Conservation (phyloP, 1,139 yeast genomes). For the Kazachstania sp. region DNA sequence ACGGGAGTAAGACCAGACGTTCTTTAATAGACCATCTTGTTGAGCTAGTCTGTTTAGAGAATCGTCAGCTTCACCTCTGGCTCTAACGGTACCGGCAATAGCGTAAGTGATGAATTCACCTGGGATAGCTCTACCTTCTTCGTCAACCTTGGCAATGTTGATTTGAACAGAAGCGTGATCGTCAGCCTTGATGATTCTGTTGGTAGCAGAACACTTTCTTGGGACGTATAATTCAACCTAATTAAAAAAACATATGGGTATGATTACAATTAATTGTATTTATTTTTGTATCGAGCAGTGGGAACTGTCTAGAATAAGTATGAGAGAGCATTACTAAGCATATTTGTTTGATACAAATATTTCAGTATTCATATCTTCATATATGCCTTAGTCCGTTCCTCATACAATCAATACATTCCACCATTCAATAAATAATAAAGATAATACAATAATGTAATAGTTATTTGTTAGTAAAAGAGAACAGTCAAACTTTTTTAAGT, state of each 20-base stretch:
- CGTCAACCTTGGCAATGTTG: conserved; percentile 83
- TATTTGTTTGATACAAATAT: too few relatives aligned
- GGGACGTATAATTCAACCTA: conserved; percentile 99
- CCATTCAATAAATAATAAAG: too few relatives aligned
- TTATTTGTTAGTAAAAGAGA: too few relatives aligned
- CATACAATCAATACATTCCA: too few relatives aligned
- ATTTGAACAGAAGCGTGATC: conserved; percentile 98
- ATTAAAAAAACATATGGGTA: conserved; percentile 1
- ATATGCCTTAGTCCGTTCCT: too few relatives aligned
- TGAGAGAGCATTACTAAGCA: too few relatives aligned
- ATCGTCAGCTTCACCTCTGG: conserved; percentile 95
- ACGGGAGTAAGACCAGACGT: conserved; percentile 99
- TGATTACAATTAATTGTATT: neutral
- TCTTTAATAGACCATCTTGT: conserved; percentile 95
- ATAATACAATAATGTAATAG: too few relatives aligned
- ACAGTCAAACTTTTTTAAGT: too few relatives aligned
- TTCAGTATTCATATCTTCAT: too few relatives aligned
- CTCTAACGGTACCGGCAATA: conserved; percentile 89
- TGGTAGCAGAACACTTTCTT: conserved; percentile 99
- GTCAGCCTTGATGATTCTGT: conserved; percentile 99
- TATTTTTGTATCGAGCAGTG: neutral
- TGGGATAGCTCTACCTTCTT: conserved; percentile 89
- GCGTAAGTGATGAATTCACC: conserved; percentile 94
- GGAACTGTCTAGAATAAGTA: neutral
- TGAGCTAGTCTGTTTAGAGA: conserved; percentile 99